A percentile compares a stretch with the other conserved stretches of the same genome.
Conservation (phyloP, 306 rosid species). For the Lathyrus sativus region DNA sequence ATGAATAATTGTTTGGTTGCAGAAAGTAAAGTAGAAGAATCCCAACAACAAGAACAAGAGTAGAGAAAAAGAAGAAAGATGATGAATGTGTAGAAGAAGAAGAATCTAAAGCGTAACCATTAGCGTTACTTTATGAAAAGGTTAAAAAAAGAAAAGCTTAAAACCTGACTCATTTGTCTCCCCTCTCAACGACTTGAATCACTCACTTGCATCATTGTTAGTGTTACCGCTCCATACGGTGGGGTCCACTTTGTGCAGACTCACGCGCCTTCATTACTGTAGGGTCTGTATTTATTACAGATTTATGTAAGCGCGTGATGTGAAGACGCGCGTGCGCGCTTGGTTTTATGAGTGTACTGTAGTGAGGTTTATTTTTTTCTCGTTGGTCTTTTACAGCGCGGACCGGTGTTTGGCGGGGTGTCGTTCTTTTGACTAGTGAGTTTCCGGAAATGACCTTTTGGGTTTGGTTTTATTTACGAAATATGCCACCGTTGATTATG, state of each 20-base stretch:
- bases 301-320: not conserved
- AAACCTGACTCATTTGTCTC: slow-evolving; percentile 66
- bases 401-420: slow-evolving; percentile 55
- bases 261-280: slow-evolving; percentile 58
- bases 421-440: slow-evolving; percentile 39
- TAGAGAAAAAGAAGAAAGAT: not conserved
- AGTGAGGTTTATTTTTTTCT: not conserved
- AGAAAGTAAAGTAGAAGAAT: slow-evolving; percentile 8
- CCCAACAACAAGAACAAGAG: not conserved
- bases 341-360: not conserved
- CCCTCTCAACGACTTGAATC: slow-evolving; percentile 55
- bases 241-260: slow-evolving; percentile 25
- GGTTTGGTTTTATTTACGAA: slow-evolving; percentile 24
- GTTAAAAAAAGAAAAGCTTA: not conserved
- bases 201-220: slow-evolving; percentile 40
- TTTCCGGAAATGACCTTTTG: slow-evolving; percentile 1
- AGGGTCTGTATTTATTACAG: not conserved
- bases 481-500: slow-evolving; percentile 26
- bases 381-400: slow-evolving; percentile 39
- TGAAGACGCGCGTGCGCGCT: slow-evolving; percentile 34
- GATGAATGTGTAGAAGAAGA: slow-evolving; percentile 45
- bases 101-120: slow-evolving; percentile 55
- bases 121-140: slow-evolving; percentile 60
- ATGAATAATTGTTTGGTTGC: slow-evolving; percentile 7
- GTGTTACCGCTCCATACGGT: slow-evolving; percentile 25